Evolutionary conservation across 2,329 filamentous ascomycete genomes (phyloP), one percentile per base, ranked within the genome.

Genomic region (Talaromyces sp.): DNA sequence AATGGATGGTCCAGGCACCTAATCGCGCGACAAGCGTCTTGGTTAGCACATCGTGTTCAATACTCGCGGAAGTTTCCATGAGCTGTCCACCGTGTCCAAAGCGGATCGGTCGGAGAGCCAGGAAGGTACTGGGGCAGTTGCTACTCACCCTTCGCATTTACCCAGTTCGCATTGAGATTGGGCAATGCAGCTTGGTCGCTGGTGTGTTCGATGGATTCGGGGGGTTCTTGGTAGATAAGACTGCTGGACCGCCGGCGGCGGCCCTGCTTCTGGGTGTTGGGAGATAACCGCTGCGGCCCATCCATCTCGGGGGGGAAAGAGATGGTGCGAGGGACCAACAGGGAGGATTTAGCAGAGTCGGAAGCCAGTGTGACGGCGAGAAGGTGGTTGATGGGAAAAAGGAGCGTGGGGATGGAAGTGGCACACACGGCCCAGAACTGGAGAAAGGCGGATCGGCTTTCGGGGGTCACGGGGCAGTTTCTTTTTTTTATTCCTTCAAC

Each of bases 1-100:
- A 85, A 77, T 99, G 94, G 72, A 99, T 97, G 56, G 89, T 91
- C 94, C 94, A 99, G 67, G 94, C 94, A 75, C 94, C 93, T 97
- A 70, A 47, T 42, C 47, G 49, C 48, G 51, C 46, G 49, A 51
- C 24, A 48, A 29, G 49, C 47, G 33, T 33, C 41, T 50, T 47
- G 56, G 52, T 67, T 49, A 67, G 58, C 49, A 33, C 32, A 17
- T 39, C 24, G 16, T n/a, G 44, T 41, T 48, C 37, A 33, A 40
- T 53, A 47, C 46, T 32, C 35, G 13, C 30, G 29, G 9, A 36
- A n/a, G 10, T 43, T 17, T 19, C 20, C 39, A 35, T 17, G 11
- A 32, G 35, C 30, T 51, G 46, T 55, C 49, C 60, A 51, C 43
- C 47, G 51, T 52, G 48, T 47, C 49, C 44, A 24, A 33, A 43